A percentile compares a stretch with the other conserved stretches of the same genome.
Evolutionary conservation across 495 filamentous ascomycete species (phyloP).

Genomic region (Aspergillus diversus): DNA sequence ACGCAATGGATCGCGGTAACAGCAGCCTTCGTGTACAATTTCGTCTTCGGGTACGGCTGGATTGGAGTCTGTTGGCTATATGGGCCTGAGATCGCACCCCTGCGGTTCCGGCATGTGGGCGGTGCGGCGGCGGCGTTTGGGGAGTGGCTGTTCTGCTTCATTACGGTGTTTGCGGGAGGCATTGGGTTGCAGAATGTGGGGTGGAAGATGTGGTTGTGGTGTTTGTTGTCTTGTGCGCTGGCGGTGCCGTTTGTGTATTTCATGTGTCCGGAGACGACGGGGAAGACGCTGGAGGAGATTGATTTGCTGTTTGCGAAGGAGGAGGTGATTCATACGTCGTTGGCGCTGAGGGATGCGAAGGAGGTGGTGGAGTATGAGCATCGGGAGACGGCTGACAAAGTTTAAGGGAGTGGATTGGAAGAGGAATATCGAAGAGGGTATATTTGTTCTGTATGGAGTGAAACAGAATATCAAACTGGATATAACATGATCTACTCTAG

Average conservation of each 20-base stretch:
- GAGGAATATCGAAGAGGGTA: too few relatives aligned
- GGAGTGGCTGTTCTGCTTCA: constrained; percentile 35
- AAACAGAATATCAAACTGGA: too few relatives aligned
- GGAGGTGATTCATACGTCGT: too few relatives aligned
- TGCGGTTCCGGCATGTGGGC: constrained; percentile 34
- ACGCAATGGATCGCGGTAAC: constrained; percentile 29
- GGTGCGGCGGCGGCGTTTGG: constrained; percentile 28
- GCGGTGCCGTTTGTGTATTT: constrained; percentile 26
- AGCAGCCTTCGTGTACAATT: constrained; percentile 28
- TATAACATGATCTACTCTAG: too few relatives aligned
- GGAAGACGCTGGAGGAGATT: constrained; percentile 24
- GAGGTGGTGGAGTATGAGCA: constrained; percentile 2
- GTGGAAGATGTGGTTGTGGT: constrained; percentile 35
- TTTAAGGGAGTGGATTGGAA: too few relatives aligned
- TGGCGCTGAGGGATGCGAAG: not conserved
- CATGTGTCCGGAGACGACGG: constrained; percentile 26
- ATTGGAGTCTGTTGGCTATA: constrained; percentile 34
- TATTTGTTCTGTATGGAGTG: too few relatives aligned
- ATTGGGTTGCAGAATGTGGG: constrained; percentile 32
- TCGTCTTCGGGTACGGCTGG: constrained; percentile 34
- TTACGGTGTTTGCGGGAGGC: constrained; percentile 38
- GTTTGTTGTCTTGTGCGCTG: constrained; percentile 21
- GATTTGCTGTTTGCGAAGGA: constrained; percentile 12
- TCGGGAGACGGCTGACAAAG: not conserved
- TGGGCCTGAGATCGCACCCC: constrained; percentile 35